Evolutionary conservation across 1,139 yeast genomes (phyloP), one percentile per base, ranked within the genome.

Genomic region (Geotrichum phurueaensis): DNA sequence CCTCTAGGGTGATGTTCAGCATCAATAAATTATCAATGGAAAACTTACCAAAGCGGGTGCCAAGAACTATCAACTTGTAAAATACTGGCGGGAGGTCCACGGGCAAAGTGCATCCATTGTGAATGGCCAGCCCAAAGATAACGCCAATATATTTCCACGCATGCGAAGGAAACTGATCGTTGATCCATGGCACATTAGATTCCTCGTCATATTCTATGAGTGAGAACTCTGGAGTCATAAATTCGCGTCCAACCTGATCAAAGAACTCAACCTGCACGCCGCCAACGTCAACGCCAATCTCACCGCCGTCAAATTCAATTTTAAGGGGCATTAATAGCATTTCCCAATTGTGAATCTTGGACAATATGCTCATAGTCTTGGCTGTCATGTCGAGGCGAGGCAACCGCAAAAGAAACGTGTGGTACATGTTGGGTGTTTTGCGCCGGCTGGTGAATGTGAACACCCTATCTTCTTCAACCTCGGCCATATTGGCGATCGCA

Each of bases 201-300:
- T 61, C 64, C 4, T 64, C 63, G 47, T 67, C 69, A 15, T 36
- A 36, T 5, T 51, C 50, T 51, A 69, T 67, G 27, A 65, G 59
- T 2, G 65, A 65, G 18, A 58, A 43, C 10, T 60, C 56, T 1
- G 66, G 57, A 18, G 59, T 45, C 27, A 65, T 51, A 50, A 70
- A 36, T 43, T 62, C 62, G 43, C 58, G 54, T 3, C 68, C 73
- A 15, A 71, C 52, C 12, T 59, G 56, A 13, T 66, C 65, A 61
- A 71, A 71, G 23, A 70, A 68, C 57, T 71, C 74, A 31, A 64
- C 61, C 56, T 70, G 72, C 6, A 70, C 70, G 5, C 74, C 74
- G 18, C 74, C 74, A 10, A 67, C 68, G 51, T 71, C 74, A 1
- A 68, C 59, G 18, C 69, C 71, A 12, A 69, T 49, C 43, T 69